Conservation (phyloP, 2,329 filamentous ascomycete genomes). For the Pezicula carpinea region DNA sequence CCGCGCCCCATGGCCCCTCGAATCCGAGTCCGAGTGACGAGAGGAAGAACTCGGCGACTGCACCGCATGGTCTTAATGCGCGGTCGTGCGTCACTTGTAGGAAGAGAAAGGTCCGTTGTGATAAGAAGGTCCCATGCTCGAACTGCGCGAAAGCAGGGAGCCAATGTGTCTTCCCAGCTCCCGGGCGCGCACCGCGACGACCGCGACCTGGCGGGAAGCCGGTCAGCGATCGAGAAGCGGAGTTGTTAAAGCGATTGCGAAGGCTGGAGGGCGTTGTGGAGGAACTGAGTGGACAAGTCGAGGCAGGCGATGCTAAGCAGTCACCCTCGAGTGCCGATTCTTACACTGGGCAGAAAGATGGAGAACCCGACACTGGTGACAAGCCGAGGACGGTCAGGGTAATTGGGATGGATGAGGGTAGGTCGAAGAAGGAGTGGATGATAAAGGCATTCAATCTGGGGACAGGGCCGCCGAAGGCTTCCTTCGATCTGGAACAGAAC, state of each 20-base stretch:
- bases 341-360: conserved; percentile 11
- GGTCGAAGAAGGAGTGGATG: conserved; percentile 22
- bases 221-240: conserved; percentile 58
- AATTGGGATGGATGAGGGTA: conserved; percentile 25
- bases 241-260: conserved; percentile 66
- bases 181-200: conserved; percentile 66
- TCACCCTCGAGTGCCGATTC: conserved; percentile 23
- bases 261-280: conserved; percentile 74
- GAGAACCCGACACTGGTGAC: conserved; percentile 10
- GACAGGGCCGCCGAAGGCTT: conserved; percentile 19
- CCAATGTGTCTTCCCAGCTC: conserved; percentile 70
- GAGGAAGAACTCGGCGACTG: conserved; percentile 8
- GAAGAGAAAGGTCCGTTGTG: conserved; percentile 67
- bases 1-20: background rate
- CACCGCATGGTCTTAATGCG: conserved; percentile 22
- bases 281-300: conserved; percentile 59
- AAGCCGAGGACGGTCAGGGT: conserved; percentile 15
- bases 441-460: conserved; percentile 18
- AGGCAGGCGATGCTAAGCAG: conserved; percentile 22
- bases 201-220: conserved; percentile 58
- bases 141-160: conserved; percentile 69
- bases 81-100: conserved; percentile 45
- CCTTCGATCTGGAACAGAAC: conserved; percentile 37
- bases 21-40: conserved; percentile 1
- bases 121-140: conserved; percentile 68